phyloP scores from a whole-genome alignment of 2,329 filamentous ascomycete genomes.

The Alternaria atra region DNA sequence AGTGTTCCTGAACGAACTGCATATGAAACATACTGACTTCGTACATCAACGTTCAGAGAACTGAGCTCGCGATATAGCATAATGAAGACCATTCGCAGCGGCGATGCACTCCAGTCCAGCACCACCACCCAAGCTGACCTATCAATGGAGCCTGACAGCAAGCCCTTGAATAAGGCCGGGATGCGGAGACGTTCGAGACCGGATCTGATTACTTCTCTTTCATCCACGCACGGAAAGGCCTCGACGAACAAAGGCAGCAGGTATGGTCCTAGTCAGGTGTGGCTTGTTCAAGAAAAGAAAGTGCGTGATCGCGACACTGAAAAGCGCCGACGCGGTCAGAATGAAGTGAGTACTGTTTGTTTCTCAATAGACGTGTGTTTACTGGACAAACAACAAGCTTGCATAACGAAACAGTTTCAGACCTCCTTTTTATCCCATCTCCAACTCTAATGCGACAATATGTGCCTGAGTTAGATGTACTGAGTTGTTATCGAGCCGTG shows the following conservation, averaged over 20 bases:
- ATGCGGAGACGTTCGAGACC: conserved; percentile 31
- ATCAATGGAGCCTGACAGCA: conserved; percentile 37
- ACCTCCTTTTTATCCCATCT: conserved; percentile 19
- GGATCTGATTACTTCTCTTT: conserved; percentile 29
- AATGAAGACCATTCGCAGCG: conserved; percentile 41
- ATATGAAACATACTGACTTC: too few relatives aligned
- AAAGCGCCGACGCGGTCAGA: conserved; percentile 24
- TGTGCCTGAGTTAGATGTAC: conserved; percentile 31
- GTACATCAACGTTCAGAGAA: not conserved
- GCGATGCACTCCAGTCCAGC: conserved; percentile 30
- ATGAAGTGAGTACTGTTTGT: conserved; percentile 44
- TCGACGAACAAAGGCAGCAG: conserved; percentile 29
- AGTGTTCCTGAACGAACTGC: too few relatives aligned
- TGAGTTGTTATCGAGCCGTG: not conserved
- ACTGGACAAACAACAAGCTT: conserved; percentile 25
- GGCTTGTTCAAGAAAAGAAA: conserved; percentile 32
- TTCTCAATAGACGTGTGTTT: conserved; percentile 27
- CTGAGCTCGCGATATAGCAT: conserved; percentile 25
- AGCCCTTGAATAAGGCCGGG: conserved; percentile 31
- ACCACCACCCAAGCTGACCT: conserved; percentile 26
- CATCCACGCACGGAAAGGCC: conserved; percentile 35
- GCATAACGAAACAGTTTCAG: conserved; percentile 43
- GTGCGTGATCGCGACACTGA: conserved; percentile 18
- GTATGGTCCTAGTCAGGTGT: conserved; percentile 22
- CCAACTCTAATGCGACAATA: conserved; percentile 23